Conservation (phyloP, 2,329 filamentous ascomycete genomes). For the Exophiala sp. region DNA sequence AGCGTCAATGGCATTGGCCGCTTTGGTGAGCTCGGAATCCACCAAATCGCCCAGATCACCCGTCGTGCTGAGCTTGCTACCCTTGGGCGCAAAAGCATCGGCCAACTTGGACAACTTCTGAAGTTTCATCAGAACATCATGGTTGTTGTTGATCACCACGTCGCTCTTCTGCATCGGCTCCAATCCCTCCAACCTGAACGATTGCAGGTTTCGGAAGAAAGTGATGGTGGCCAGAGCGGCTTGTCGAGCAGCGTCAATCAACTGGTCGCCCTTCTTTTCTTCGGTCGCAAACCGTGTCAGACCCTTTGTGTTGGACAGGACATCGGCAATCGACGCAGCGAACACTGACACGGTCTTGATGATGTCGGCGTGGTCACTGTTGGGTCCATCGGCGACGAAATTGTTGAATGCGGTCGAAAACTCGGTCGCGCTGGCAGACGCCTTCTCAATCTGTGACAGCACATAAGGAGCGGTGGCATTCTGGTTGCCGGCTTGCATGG, state of each 20-base stretch:
- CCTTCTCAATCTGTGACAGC: conserved; percentile 94
- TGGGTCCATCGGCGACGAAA: conserved; percentile 93
- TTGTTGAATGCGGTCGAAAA: conserved; percentile 98
- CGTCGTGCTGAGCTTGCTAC: conserved; percentile 67
- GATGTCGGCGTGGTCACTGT: conserved; percentile 79
- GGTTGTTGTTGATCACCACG: conserved; percentile 94
- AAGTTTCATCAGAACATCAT: conserved; percentile 89
- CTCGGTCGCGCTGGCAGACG: conserved; percentile 86
- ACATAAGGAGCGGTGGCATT: conserved; percentile 94
- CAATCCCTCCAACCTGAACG: conserved; percentile 85
- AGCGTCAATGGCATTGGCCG: conserved; percentile 89
- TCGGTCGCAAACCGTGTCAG: conserved; percentile 87
- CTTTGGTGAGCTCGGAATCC: conserved; percentile 84
- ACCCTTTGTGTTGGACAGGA: conserved; percentile 94
- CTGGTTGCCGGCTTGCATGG: conserved; percentile 98
- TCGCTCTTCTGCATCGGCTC: conserved; percentile 91
- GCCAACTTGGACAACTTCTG: conserved; percentile 91
- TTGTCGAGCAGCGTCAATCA: conserved; percentile 74
- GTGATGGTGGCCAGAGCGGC: conserved; percentile 82
- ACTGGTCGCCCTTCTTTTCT: conserved; percentile 84
- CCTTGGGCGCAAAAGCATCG: conserved; percentile 84
- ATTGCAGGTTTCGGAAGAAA: conserved; percentile 91
- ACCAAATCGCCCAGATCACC: conserved; percentile 83
- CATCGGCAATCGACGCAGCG: conserved; percentile 79
- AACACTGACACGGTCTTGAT: conserved; percentile 91